Evolutionary conservation across 495 filamentous ascomycete species (phyloP).

Genomic region (Neurospora sp.): DNA sequence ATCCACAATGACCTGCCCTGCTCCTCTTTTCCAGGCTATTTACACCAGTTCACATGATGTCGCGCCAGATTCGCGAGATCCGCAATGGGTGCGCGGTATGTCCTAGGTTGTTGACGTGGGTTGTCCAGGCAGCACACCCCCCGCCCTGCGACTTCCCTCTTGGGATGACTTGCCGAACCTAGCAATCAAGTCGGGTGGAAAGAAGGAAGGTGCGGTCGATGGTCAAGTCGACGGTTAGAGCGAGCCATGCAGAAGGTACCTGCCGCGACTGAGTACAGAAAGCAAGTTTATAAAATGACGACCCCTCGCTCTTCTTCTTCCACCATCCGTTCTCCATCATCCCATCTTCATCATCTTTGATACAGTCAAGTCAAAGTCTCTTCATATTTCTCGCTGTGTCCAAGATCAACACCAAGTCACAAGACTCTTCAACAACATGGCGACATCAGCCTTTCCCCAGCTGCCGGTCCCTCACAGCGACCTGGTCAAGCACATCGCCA

Average conservation of each 20-base stretch:
- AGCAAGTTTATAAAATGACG: not conserved
- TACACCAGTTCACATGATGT: not conserved
- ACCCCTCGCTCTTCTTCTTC: not conserved
- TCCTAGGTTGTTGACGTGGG: not conserved
- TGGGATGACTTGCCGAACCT: not conserved
- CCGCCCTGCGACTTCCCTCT: not conserved
- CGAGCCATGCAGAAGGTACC: not conserved
- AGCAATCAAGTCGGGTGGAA: not conserved
- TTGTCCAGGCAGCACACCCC: not conserved
- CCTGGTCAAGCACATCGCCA: conserved; percentile 35
- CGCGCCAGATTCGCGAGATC: not conserved
- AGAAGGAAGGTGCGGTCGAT: not conserved
- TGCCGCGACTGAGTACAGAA: not conserved
- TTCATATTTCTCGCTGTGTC: not conserved
- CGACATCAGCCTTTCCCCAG: conserved; percentile 25
- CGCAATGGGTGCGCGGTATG: not conserved
- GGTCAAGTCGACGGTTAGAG: not conserved
- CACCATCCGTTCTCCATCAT: not conserved
- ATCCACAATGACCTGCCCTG: not conserved
- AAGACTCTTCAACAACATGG: conserved; percentile 21
- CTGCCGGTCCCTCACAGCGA: conserved; percentile 33
- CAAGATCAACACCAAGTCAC: not conserved
- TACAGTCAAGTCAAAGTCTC: not conserved
- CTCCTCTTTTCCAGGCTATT: not conserved
- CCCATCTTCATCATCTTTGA: not conserved